Base-by-base conservation (phyloP, 805 yeast genomes). In the Kregervanrija pseudodelftensis region DNA sequence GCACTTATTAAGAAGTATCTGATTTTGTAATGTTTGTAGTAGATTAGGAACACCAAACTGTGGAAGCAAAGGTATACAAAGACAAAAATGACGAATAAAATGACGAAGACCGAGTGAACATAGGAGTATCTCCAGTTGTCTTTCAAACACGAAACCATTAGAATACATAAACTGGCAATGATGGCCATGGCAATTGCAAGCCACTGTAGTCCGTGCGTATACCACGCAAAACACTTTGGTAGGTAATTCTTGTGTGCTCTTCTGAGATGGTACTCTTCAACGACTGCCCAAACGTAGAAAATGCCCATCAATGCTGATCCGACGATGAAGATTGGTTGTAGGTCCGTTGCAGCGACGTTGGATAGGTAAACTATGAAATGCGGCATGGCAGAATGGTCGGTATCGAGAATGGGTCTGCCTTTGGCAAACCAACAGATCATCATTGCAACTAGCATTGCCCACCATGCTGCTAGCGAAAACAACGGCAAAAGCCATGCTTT, bases 381-480 rank as follows among this genome's bases (percentile, higher is more conserved):
- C 2, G 44, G 49, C 34, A 55, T 59, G 39, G 81, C 76, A 33
- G 64, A 55, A 33, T 65, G 65, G 71, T 79, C 74, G 51, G 79
- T 80, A 44, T 68, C 60, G 58, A 85, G 84, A 11, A 74, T 68
- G 0, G 95, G 95, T 39, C 75, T 75, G 2, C 96, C 96, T 57
- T 86, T 87, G 3, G 69, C 73, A 2, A 84, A 77, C 97, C 97
- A 90, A 52, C 80, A 75, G 2, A 73, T 61, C 51, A 90, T 58
- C 76, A 91, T 67, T 5, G 95, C 86, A 4, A 83, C 80, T 10
- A 90, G 74, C 96, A 88, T 86, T 3, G 85, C 95, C 79, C 89
- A 85, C 97, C 97, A 90, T 12, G 80, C 82, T 2, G 80, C 62
- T 42, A 78, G 65, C 2, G 87, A 76, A 2, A 80, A 56, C 37